A percentile compares a stretch with the other conserved stretches of the same genome.
Conservation (phyloP, 306 rosid species). For the Pueraria montana region DNA sequence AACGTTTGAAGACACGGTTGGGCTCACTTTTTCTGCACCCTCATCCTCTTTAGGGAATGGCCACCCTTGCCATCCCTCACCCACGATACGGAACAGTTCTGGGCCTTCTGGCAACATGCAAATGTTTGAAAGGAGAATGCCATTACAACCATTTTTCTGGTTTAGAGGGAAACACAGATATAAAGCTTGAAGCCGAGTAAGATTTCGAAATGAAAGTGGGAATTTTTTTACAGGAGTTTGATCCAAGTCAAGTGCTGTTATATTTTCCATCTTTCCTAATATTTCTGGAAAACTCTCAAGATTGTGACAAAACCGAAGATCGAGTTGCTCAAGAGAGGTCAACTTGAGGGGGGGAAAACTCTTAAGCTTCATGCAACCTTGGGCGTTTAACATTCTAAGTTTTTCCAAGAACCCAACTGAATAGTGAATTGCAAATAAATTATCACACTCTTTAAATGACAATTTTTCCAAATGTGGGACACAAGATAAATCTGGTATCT, state of each 20-base stretch:
- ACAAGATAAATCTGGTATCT: not conserved
- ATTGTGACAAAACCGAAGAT: not conserved
- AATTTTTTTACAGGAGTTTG: not conserved
- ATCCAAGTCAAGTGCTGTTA: not conserved
- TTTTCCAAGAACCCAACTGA: not conserved
- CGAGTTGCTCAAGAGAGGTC: not conserved
- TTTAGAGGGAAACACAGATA: not conserved
- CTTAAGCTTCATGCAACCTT: not conserved
- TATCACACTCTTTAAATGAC: not conserved
- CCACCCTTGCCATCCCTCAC: no score
- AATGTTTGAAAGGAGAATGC: not conserved
- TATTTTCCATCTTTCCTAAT: not conserved
- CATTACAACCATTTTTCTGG: not conserved
- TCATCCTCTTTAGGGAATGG: not conserved
- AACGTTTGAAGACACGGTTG: not conserved
- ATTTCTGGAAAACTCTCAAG: not conserved
- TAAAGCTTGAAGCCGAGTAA: not conserved
- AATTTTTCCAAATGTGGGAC: not conserved
- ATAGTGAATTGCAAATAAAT: not conserved
- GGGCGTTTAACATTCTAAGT: not conserved
- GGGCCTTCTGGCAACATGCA: not conserved
- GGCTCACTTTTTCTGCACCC: not conserved
- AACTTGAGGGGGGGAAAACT: not conserved
- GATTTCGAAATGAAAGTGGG: not conserved
- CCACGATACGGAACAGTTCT: not conserved